Percentiles rank a stretch among this genome's conserved stretches.
phyloP scores from a whole-genome alignment of 2,329 filamentous ascomycete species.

The Beauveria sp. region DNA sequence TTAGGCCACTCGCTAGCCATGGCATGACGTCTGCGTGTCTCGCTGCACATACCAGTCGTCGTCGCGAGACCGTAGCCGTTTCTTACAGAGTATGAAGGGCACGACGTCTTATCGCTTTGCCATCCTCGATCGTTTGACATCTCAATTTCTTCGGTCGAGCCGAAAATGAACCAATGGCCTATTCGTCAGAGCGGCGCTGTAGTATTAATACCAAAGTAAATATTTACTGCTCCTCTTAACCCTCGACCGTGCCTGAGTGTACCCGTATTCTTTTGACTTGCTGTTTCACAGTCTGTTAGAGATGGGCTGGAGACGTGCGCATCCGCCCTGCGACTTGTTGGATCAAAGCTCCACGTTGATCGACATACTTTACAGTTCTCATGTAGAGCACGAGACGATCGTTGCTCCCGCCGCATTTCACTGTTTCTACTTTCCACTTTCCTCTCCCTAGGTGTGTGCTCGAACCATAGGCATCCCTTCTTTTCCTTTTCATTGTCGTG shows the following conservation, averaged over 20 bases:
- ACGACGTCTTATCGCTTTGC: no score
- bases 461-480: not conserved
- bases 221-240: not conserved
- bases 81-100: no score
- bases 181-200: not conserved
- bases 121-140: no score
- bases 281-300: constrained; percentile 1
- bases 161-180: no score
- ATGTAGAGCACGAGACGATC: not conserved
- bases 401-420: not conserved
- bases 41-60: no score
- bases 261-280: no score
- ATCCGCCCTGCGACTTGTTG: not conserved
- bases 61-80: no score
- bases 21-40: no score
- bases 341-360: not conserved
- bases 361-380: not conserved
- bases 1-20: no score
- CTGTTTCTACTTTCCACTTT: not conserved
- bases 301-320: not conserved
- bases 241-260: no score
- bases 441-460: not conserved
- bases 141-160: no score
- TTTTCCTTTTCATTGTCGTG: not conserved
- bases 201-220: not conserved